Base-by-base conservation (phyloP, 495 filamentous ascomycete genomes). In the Aspergillus saccharolyticus region DNA sequence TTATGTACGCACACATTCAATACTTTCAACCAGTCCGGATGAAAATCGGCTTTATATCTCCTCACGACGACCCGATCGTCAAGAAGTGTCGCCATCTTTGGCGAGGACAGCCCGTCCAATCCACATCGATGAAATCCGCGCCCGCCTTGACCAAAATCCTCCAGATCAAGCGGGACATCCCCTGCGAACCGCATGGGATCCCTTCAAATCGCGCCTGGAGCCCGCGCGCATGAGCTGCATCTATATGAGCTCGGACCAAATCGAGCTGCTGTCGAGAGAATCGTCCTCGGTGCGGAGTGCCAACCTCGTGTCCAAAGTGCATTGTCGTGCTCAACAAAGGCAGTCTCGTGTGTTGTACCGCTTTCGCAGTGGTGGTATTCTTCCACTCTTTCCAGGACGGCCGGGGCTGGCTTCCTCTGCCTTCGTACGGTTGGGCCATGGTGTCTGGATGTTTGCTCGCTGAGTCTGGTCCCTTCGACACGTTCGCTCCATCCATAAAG, bases 191-290 rank as follows among this genome's bases (percentile, higher is more conserved):
- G 82, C 21, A 63, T 1, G 87, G 86, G 33, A 83, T 74, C 16
- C 84, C 80, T 83, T 86, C 89, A 69, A 89, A 91, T 53, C 88
- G 62, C 6, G 78, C 80, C 58, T 78, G 77, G 30, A 90, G 69
- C 0, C 88, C 87, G 49, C 76, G 77, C 20, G 67, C 65, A 63
- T 85, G 80, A 4, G 89, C 89, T 30, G 73, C 78, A 15, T 64
- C 69, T 6, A 91, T 72, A 56, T 89, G 84, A 1, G 64, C 66
- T 18, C 79, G 67, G 30, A 91, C 75, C 30, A 67, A 79, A 3
- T 65, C 68, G 39, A 87, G 68, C 60, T 91, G 88, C 6, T 59
- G 59, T 0, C 73, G 62, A 28, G 63, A 65, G 14, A 79, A 60
- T 2, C 65, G 54, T 1, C 70, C 67, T 8, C 66, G 55, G 43